Conservation (phyloP, 257 asterid genomes). For the Solanum chilense region DNA sequence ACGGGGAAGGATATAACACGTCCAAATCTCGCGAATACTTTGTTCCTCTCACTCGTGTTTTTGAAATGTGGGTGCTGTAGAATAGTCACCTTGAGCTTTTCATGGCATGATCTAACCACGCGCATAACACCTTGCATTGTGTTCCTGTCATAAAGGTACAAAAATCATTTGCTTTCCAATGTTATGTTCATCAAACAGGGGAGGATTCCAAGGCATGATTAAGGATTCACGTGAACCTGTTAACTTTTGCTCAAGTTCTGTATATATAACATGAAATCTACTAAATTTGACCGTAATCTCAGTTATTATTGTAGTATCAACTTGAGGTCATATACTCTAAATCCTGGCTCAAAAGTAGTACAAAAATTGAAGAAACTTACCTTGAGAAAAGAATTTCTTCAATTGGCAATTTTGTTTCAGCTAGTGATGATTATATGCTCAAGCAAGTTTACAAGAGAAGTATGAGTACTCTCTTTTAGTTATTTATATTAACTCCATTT, state of each 20-base stretch:
- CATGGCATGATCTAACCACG: slow-evolving; percentile 27
- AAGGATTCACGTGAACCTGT: background rate
- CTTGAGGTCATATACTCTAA: background rate
- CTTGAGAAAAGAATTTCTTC: background rate
- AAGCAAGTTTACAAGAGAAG: background rate
- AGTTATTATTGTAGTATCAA: background rate
- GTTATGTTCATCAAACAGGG: too few species aligned
- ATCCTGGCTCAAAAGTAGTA: background rate
- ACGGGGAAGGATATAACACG: slow-evolving; percentile 8
- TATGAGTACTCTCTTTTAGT: background rate
- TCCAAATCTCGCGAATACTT: slow-evolving; percentile 1
- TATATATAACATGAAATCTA: background rate
- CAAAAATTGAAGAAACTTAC: background rate
- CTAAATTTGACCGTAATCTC: background rate
- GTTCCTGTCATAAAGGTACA: background rate
- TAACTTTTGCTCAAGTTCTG: background rate
- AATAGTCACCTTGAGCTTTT: slow-evolving; percentile 10
- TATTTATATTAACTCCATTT: background rate
- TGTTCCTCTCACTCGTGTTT: background rate
- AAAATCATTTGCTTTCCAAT: background rate
- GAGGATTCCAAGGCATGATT: background rate
- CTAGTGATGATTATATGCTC: background rate
- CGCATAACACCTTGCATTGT: slow-evolving; percentile 42
- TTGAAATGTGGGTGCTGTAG: background rate
- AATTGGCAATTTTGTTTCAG: background rate